Percentiles rank a stretch among this genome's conserved stretches.
Evolutionary conservation across 768 basidiomycete genomes (phyloP).

Genomic region (Panaeolus papilionaceus): DNA sequence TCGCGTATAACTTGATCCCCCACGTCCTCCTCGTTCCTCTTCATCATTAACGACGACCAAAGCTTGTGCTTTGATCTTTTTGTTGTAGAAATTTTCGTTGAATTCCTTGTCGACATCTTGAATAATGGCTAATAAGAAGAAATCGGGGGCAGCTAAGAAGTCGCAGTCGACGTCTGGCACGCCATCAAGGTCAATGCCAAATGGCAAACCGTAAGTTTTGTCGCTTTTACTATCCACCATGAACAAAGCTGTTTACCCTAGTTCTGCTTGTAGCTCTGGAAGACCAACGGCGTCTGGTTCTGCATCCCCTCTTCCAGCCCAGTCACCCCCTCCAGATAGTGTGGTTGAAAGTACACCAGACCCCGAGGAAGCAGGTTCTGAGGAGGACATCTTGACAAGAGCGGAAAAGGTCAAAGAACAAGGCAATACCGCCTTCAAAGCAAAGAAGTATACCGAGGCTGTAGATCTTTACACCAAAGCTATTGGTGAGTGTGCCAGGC

Average conservation of each 20-base stretch:
- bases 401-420: slow-evolving; percentile 75
- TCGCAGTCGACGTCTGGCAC: neutral
- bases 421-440: slow-evolving; percentile 80
- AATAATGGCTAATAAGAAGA: slow-evolving; percentile 8
- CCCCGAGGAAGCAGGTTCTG: slow-evolving; percentile 23
- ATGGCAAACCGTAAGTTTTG: slow-evolving; percentile 3
- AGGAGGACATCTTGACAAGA: slow-evolving; percentile 46
- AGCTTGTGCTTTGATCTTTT: neutral
- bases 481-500: slow-evolving; percentile 52
- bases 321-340: slow-evolving; percentile 27
- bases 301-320: slow-evolving; percentile 23
- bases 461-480: slow-evolving; percentile 78
- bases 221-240: neutral
- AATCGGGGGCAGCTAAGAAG: neutral
- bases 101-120: neutral
- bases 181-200: slow-evolving; percentile 1
- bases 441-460: slow-evolving; percentile 67
- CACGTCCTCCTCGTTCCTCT: slow-evolving; percentile 9
- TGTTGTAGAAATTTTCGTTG: neutral
- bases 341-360: slow-evolving; percentile 25
- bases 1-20: slow-evolving; percentile 13
- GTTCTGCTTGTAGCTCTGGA: neutral
- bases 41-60: slow-evolving; percentile 6
- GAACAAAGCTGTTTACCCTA: neutral
- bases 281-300: neutral